Percentiles rank a stretch among this genome's conserved stretches.
Evolutionary conservation across 2,329 filamentous ascomycete genomes (phyloP).

Genomic region (Knufia fluminis): DNA sequence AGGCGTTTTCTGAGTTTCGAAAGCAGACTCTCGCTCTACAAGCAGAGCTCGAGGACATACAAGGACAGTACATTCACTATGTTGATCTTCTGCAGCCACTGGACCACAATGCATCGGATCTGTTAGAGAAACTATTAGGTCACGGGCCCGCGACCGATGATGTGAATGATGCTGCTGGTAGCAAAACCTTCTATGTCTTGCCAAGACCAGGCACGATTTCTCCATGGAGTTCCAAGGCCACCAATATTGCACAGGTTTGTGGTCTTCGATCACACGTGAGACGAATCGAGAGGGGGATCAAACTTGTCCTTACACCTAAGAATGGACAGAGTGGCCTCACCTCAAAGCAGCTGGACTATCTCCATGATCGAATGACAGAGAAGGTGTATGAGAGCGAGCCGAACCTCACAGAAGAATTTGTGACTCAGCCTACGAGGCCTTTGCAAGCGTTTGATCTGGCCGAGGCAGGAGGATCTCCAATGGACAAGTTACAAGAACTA

Average conservation of each 20-base stretch:
- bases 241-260: conserved; percentile 86
- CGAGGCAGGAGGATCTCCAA: conserved; percentile 53
- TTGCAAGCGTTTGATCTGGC: conserved; percentile 70
- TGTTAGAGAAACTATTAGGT: conserved; percentile 50
- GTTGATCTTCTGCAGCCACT: conserved; percentile 49
- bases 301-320: conserved; percentile 55
- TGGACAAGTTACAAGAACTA: conserved; percentile 67
- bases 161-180: conserved; percentile 36
- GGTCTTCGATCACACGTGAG: conserved; percentile 62
- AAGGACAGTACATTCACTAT: conserved; percentile 51
- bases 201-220: conserved; percentile 77
- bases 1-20: conserved; percentile 38
- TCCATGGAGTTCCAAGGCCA: conserved; percentile 95
- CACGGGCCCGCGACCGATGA: conserved; percentile 45
- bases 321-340: conserved; percentile 48
- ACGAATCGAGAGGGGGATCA: conserved; percentile 79
- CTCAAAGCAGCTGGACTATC: conserved; percentile 52
- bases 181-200: conserved; percentile 59
- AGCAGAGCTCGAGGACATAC: conserved; percentile 35
- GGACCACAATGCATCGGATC: conserved; percentile 38
- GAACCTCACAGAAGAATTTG: conserved; percentile 67
- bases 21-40: conserved; percentile 34
- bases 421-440: conserved; percentile 53
- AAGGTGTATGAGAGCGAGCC: conserved; percentile 59
- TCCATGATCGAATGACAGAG: conserved; percentile 96